Conservation (phyloP, 148 eudicot genomes). For the Amaranthus cruentus region DNA sequence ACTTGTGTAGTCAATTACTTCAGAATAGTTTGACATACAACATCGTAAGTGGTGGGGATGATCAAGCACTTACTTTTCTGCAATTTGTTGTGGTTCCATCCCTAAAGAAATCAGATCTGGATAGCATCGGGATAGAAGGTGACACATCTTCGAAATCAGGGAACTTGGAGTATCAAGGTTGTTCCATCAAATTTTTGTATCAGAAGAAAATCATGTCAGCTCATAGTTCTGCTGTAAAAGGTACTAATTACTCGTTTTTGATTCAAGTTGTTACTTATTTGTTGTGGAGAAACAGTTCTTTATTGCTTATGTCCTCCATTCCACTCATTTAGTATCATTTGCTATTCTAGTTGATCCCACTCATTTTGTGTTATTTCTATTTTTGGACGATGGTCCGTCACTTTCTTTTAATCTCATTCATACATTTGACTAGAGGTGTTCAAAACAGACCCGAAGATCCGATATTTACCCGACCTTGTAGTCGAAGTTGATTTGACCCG, state of each 20-base stretch:
- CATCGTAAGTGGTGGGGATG: conserved; percentile 88
- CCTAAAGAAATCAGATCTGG: conserved; percentile 19
- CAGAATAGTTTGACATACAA: conserved; percentile 31
- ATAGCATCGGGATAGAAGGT: conserved; percentile 18
- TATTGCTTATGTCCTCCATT: background rate
- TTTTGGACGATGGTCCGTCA: too few relatives aligned
- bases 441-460: too few relatives aligned
- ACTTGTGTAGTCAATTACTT: conserved; percentile 31
- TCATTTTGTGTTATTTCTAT: too few relatives aligned
- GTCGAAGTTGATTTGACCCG: too few relatives aligned
- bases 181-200: conserved; percentile 36
- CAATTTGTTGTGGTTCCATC: conserved; percentile 43
- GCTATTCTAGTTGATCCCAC: too few relatives aligned
- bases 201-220: conserved; percentile 60
- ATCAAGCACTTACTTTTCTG: conserved; percentile 70
- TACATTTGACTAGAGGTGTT: too few relatives aligned
- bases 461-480: too few relatives aligned
- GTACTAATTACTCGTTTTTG: conserved; percentile 25
- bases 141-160: conserved; percentile 15
- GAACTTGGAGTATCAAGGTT: conserved; percentile 26
- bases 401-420: too few relatives aligned
- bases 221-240: conserved; percentile 95
- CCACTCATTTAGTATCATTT: too few relatives aligned
- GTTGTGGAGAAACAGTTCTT: background rate
- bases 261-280: background rate